phyloP scores from a whole-genome alignment of 257 asterid species.

The Leonotis leonurus region DNA sequence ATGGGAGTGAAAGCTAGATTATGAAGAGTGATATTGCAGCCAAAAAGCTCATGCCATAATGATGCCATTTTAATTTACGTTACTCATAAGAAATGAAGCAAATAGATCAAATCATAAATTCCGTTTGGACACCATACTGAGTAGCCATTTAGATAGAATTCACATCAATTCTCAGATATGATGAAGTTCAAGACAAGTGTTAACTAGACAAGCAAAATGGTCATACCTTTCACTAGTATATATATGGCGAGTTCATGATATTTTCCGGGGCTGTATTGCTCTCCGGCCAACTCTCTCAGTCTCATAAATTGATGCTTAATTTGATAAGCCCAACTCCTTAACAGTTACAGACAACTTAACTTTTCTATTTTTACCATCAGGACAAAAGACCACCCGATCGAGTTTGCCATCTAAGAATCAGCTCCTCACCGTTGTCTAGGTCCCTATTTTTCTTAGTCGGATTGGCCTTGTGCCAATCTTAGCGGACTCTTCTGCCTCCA shows the following conservation, averaged over 20 bases:
- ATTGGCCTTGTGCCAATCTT: constrained; percentile 32
- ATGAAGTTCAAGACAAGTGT: neutral
- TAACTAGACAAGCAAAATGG: neutral
- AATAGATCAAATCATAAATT: neutral
- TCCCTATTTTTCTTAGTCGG: constrained; percentile 32
- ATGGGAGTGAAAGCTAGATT: no score
- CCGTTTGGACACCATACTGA: neutral
- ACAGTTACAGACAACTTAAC: constrained; percentile 77
- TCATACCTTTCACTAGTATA: constrained; percentile 85
- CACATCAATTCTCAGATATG: neutral
- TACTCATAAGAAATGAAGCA: neutral
- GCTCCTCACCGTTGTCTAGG: constrained; percentile 75
- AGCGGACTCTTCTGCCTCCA: constrained; percentile 52
- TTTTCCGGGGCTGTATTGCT: constrained; percentile 76
- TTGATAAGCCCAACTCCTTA: constrained; percentile 77
- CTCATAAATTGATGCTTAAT: constrained; percentile 64
- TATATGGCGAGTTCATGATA: constrained; percentile 88
- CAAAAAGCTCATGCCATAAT: neutral
- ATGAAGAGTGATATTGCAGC: no score
- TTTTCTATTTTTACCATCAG: constrained; percentile 83
- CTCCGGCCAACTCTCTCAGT: constrained; percentile 78
- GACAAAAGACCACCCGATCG: constrained; percentile 70
- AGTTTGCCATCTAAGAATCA: constrained; percentile 83
- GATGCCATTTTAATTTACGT: neutral
- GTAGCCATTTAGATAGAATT: neutral